phyloP scores from a whole-genome alignment of 257 asterid genomes.

The Vinca minor region DNA sequence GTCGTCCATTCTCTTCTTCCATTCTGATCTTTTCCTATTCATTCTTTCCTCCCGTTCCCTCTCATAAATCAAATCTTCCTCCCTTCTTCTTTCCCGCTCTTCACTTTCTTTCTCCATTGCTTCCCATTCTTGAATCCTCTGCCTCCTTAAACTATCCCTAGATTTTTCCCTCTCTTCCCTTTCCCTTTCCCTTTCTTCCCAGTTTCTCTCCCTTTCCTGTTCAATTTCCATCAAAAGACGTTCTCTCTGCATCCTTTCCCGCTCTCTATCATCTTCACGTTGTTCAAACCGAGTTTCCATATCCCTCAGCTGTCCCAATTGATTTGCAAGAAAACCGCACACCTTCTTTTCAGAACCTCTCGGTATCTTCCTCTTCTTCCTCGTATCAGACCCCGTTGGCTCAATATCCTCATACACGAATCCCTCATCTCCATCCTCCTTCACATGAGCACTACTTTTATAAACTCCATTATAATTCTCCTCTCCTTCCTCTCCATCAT shows the following conservation, averaged over 20 bases:
- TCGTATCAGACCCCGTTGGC: conserved; percentile 45
- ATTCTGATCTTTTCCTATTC: conserved; percentile 61
- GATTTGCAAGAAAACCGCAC: conserved; percentile 59
- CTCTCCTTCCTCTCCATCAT: conserved; percentile 72
- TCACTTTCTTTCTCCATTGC: conserved; percentile 67
- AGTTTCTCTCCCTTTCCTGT: conserved; percentile 49
- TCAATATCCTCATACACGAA: conserved; percentile 59
- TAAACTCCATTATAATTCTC: conserved; percentile 47
- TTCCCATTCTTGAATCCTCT: conserved; percentile 71
- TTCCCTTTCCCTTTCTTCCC: conserved; percentile 59
- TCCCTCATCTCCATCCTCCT: conserved; percentile 47
- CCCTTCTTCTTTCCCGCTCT: conserved; percentile 59
- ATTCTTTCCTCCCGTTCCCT: conserved; percentile 77
- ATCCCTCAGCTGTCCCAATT: conserved; percentile 55
- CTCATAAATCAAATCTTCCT: conserved; percentile 53
- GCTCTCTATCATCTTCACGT: conserved; percentile 63
- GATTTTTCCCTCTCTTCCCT: conserved; percentile 43
- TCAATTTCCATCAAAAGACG: conserved; percentile 44
- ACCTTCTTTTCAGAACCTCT: conserved; percentile 65
- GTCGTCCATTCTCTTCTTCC: conserved; percentile 80
- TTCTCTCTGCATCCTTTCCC: conserved; percentile 67
- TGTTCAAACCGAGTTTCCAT: conserved; percentile 69
- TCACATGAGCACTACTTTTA: conserved; percentile 39
- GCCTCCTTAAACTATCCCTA: conserved; percentile 49
- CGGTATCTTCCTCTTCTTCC: conserved; percentile 60